Conservation (phyloP, 768 basidiomycete species). For the Rhizopogon vulgaris region DNA sequence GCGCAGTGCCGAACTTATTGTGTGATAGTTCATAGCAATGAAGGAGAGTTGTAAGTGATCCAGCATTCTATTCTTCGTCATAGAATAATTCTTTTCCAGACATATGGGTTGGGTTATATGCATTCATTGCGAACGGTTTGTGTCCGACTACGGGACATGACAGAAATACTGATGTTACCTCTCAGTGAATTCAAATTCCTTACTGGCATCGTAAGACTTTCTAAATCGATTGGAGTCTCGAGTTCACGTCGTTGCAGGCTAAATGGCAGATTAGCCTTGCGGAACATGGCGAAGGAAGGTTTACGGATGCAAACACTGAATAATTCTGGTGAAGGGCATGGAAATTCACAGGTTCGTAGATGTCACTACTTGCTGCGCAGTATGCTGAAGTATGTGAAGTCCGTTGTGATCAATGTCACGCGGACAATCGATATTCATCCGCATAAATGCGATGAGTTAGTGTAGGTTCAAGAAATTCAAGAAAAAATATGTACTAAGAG, state of each 20-base stretch:
- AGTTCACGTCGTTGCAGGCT: neutral
- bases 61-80: neutral
- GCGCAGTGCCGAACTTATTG: neutral
- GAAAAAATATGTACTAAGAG: no score
- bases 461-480: neutral
- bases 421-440: neutral
- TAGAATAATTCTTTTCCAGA: neutral
- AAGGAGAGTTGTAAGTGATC: neutral
- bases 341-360: neutral
- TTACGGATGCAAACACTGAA: neutral
- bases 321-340: neutral
- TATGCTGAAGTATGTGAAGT: neutral
- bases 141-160: neutral
- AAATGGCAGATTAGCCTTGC: neutral
- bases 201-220: neutral
- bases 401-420: neutral
- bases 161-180: neutral
- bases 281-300: neutral
- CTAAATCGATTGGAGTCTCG: no score
- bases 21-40: slow-evolving; percentile 2
- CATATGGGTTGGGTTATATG: slow-evolving; percentile 1
- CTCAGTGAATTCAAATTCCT: neutral
- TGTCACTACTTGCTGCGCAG: no score
- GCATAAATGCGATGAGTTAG: neutral
- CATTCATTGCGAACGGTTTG: neutral